Evolutionary conservation across 257 asterid species (phyloP), one percentile per base, ranked within the genome.

Genomic region (Jaltomata sinuosa): DNA sequence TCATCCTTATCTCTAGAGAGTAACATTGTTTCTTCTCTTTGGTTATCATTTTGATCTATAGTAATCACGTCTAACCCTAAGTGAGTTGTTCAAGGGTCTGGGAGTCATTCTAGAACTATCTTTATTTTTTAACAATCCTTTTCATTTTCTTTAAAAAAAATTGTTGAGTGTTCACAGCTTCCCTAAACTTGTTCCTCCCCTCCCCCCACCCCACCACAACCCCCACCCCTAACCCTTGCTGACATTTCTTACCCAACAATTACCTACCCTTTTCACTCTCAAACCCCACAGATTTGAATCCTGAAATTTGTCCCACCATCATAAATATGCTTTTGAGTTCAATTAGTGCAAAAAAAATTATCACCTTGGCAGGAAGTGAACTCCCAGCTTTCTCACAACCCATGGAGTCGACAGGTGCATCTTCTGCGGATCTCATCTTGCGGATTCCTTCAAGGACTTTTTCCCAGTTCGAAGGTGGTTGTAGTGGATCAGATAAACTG

Each of bases 321-420:
- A 67, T 36, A 67, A 3, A 67, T 77, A 77, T 77, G 82, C 18
- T 76, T 25, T 49, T 45, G 59, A 22, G 81, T 29, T 77, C 27
- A 77, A 49, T 47, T 49, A 49, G 42, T 45, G 59, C 82, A 27
- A 50, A 77, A 76, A 15, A 4, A 52, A 21, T 42, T 83, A 84
- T 34, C 81, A 97, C 98, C 97, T 92, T 93, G 50, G 97, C 97
- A 85, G 98, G 98, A 84, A 94, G 98, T 78, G 97, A 93, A 83
- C 79, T 89, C 36, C 99, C 98, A 77, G 99, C 99, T 83, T 95
- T 97, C 87, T 97, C 98, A 89, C 98, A 97, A 67, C 98, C 98
- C 98, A 97, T 95, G 69, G 97, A 89, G 89, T 97, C 99, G n/a
- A 97, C 99, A 2, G 99, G 98, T 27, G 98, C 99, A 88, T 92